These are phyloP conservation scores for Fomitopsis schrenkii DNA, from an alignment of 1,284 basidiomycete species.

Conservation along the genomic window DNA sequence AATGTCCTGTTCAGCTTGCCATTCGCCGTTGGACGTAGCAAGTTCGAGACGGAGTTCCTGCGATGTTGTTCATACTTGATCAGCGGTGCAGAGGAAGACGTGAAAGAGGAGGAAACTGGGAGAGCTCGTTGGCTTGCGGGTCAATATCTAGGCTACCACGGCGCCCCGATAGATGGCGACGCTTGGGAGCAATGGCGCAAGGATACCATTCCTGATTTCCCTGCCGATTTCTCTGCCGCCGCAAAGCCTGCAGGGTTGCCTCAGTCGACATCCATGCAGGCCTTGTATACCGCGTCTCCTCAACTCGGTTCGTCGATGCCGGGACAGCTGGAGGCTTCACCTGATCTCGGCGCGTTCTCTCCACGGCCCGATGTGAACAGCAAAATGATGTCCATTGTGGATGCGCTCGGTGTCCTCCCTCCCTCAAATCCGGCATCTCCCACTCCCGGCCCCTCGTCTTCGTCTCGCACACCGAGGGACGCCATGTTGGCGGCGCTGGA, in stretches of 20 bases:
- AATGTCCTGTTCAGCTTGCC: conserved; percentile 59
- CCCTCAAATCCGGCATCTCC: not conserved
- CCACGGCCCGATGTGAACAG: conserved; percentile 48
- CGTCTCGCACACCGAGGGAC: conserved; percentile 13
- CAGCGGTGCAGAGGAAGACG: conserved; percentile 44
- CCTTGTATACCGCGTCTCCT: conserved; percentile 46
- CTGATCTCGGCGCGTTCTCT: conserved; percentile 55
- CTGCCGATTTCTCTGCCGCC: conserved; percentile 12
- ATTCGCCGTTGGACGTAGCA: conserved; percentile 43
- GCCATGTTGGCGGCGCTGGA: conserved; percentile 45
- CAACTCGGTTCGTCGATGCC: conserved; percentile 33
- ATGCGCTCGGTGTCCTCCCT: conserved; percentile 35
- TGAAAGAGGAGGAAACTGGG: conserved; percentile 34
- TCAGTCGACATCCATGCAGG: conserved; percentile 48
- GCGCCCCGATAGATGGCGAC: conserved; percentile 41
- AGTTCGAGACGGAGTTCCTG: conserved; percentile 67
- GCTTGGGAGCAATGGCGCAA: conserved; percentile 58
- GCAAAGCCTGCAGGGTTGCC: conserved; percentile 29
- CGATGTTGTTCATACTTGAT: conserved; percentile 63
- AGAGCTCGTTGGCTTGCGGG: conserved; percentile 60
- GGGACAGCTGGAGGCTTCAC: conserved; percentile 26
- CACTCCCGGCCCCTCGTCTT: not conserved
- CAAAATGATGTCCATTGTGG: conserved; percentile 42
- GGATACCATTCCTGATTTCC: conserved; percentile 43
- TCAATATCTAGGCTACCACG: conserved; percentile 61